These are phyloP conservation scores for Arctostaphylos glauca DNA, from an alignment of 148 eudicot genomes.

Conservation along the genomic window DNA sequence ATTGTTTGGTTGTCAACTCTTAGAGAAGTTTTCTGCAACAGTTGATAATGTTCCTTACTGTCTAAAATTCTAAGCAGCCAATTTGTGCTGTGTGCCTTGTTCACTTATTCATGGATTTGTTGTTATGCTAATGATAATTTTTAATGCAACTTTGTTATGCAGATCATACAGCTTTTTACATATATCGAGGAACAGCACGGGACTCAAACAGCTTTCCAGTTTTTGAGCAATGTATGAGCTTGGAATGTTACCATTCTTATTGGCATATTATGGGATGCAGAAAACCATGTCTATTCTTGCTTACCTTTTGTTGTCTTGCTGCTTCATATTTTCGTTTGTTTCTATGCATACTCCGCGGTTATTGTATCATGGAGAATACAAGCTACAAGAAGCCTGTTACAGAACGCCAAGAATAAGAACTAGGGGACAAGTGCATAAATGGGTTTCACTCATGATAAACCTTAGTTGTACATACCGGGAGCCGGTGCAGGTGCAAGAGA, in stretches of 20 bases:
- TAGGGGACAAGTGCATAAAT: neutral
- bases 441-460: neutral
- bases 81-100: neutral
- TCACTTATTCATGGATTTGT: neutral
- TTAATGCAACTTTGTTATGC: constrained; percentile 33
- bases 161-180: constrained; percentile 79
- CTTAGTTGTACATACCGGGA: too few relatives aligned
- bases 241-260: constrained; percentile 22
- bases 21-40: neutral
- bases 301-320: neutral
- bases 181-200: constrained; percentile 82
- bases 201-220: constrained; percentile 71
- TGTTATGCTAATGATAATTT: constrained; percentile 1
- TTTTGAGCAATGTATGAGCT: constrained; percentile 76
- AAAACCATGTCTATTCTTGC: constrained; percentile 8
- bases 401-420: neutral
- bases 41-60: neutral
- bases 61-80: neutral
- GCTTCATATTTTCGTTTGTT: neutral
- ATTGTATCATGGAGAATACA: neutral
- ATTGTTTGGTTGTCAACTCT: neutral
- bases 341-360: neutral
- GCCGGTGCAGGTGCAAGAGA: too few relatives aligned
- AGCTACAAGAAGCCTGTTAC: neutral
- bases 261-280: neutral